Conservation (phyloP, 2,329 filamentous ascomycete species). For the Aureobasidium melanogenum region DNA sequence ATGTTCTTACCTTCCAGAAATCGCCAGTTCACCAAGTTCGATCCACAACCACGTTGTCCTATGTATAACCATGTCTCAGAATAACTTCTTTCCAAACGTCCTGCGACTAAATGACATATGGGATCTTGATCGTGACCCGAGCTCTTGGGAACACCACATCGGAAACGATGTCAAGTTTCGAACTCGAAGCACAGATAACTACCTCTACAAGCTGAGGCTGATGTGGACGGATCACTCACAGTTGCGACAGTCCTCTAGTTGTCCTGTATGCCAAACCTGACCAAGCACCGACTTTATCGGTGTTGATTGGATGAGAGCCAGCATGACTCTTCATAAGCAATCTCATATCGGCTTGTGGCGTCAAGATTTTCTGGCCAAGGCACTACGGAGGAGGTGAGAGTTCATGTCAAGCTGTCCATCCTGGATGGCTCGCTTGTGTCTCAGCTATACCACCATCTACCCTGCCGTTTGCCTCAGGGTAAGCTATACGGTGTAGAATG, state of each 20-base stretch:
- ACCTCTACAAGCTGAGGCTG: background rate
- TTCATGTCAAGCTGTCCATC: slow-evolving; percentile 3
- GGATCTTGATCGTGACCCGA: background rate
- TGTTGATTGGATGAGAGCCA: background rate
- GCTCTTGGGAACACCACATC: background rate
- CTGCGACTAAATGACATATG: background rate
- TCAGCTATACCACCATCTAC: background rate
- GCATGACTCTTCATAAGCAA: background rate
- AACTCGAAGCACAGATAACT: background rate
- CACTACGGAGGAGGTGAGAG: slow-evolving; percentile 1
- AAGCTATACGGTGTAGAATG: background rate
- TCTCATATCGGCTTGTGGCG: slow-evolving; percentile 3
- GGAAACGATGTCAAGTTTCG: background rate
- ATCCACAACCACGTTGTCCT: slow-evolving; percentile 1
- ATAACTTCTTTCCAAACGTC: background rate
- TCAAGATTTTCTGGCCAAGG: slow-evolving; percentile 7
- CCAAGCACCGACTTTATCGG: background rate
- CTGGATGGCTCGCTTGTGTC: background rate
- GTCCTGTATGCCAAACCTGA: background rate
- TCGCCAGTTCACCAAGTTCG: background rate
- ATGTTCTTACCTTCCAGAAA: slow-evolving; percentile 2
- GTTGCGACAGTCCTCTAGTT: background rate
- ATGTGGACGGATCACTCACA: background rate
- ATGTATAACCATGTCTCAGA: background rate
- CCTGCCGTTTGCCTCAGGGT: background rate